phyloP scores from a whole-genome alignment of 768 basidiomycete genomes.

The Mycena amicta region DNA sequence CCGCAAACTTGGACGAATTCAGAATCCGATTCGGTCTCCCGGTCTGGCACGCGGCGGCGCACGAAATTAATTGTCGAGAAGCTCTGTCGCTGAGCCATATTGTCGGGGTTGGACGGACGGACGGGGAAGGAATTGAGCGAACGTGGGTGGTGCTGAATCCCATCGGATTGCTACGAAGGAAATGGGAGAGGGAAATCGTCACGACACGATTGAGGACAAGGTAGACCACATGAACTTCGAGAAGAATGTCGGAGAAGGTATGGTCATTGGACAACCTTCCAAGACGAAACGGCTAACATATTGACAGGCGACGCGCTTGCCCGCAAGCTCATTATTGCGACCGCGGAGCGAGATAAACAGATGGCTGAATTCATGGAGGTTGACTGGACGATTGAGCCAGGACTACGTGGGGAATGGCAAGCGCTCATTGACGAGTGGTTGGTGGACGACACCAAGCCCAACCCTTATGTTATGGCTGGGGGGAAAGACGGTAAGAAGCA shows the following conservation, averaged over 20 bases:
- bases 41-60: slow-evolving; percentile 13
- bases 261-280: background rate
- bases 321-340: slow-evolving; percentile 11
- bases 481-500: no score
- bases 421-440: no score
- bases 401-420: no score
- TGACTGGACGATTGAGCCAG: no score
- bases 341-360: slow-evolving; percentile 8
- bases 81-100: slow-evolving; percentile 9
- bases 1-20: background rate
- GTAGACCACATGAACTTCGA: slow-evolving; percentile 27
- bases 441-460: no score
- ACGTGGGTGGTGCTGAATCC: slow-evolving; percentile 31
- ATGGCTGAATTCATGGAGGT: slow-evolving; percentile 4
- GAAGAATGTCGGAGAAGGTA: slow-evolving; percentile 16
- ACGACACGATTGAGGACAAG: slow-evolving; percentile 34
- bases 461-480: no score
- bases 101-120: slow-evolving; percentile 5
- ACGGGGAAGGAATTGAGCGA: slow-evolving; percentile 19
- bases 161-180: slow-evolving; percentile 27
- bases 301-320: slow-evolving; percentile 5
- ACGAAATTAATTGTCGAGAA: slow-evolving; percentile 11
- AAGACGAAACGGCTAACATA: background rate
- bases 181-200: slow-evolving; percentile 28
- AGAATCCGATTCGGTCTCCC: background rate